A percentile compares a stretch with the other conserved stretches of the same genome.
Evolutionary conservation across 768 basidiomycete genomes (phyloP).

Genomic region (Galerina sulciceps): DNA sequence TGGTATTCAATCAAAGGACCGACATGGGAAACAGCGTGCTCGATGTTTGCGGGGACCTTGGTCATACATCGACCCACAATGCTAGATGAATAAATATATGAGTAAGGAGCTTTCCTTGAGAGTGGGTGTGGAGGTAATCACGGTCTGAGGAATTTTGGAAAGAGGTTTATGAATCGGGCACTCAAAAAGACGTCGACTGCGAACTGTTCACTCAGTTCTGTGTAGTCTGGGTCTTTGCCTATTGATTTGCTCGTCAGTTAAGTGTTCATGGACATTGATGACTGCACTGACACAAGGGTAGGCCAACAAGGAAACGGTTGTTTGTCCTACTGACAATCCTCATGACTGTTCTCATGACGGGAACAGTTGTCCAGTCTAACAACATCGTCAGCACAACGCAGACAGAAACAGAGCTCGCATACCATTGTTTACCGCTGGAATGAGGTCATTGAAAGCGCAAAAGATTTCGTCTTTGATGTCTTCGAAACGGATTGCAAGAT

Average conservation of each 20-base stretch:
- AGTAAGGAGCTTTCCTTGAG: background rate
- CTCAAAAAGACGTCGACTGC: background rate
- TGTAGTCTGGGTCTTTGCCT: background rate
- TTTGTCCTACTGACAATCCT: background rate
- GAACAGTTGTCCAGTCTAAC: background rate
- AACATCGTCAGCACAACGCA: background rate
- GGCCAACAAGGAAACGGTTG: background rate
- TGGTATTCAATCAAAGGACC: conserved; percentile 16
- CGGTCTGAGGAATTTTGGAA: background rate
- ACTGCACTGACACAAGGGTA: background rate
- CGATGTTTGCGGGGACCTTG: conserved; percentile 9
- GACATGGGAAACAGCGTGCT: conserved; percentile 12
- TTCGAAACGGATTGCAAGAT: background rate
- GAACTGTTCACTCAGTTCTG: background rate
- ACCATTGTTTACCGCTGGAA: background rate
- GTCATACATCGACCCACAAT: conserved; percentile 15
- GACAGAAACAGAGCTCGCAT: background rate
- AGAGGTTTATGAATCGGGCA: background rate
- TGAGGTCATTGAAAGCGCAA: background rate
- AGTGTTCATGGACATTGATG: background rate
- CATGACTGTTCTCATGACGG: background rate
- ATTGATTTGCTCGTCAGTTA: background rate
- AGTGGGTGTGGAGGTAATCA: background rate
- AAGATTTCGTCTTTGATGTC: background rate
- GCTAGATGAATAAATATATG: background rate